phyloP scores from a whole-genome alignment of 1,139 yeast genomes.

The Debaryomycetaceae sp. region DNA sequence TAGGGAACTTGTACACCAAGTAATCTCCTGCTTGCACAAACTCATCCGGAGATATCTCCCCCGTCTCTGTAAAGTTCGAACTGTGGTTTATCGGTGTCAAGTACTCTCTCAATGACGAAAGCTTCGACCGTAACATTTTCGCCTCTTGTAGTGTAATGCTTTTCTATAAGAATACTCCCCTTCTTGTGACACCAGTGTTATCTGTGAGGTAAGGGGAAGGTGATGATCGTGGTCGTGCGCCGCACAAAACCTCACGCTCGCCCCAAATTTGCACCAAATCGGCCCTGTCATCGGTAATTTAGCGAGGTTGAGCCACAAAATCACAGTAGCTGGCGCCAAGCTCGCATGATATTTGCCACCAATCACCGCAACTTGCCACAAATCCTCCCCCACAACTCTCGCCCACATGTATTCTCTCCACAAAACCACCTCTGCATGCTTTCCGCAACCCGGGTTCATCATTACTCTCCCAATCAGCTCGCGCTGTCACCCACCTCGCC shows the following conservation, averaged over 20 bases:
- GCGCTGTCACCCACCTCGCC: too few relatives aligned
- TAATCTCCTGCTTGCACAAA: constrained; percentile 93
- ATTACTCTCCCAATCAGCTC: too few relatives aligned
- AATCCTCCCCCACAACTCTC: too few relatives aligned
- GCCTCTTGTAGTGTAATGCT: neutral
- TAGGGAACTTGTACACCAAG: constrained; percentile 85
- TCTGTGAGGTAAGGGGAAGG: neutral
- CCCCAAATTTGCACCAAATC: too few relatives aligned
- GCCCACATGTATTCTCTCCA: too few relatives aligned
- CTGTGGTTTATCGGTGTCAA: constrained; percentile 84
- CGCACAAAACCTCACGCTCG: neutral
- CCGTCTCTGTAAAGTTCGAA: constrained; percentile 79
- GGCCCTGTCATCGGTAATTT: too few relatives aligned
- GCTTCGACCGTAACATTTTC: constrained; percentile 61
- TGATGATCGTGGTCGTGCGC: neutral
- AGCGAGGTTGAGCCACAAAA: too few relatives aligned
- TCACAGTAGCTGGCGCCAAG: too few relatives aligned
- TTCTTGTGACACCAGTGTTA: neutral
- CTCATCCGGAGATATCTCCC: constrained; percentile 92
- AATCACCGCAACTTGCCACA: too few relatives aligned
- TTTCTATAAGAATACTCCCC: neutral
- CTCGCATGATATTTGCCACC: too few relatives aligned
- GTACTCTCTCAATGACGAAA: constrained; percentile 85
- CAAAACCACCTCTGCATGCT: too few relatives aligned
- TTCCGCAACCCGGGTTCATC: too few relatives aligned